Base-by-base conservation (phyloP, 116 monocot genomes). In the Zostera marina region DNA sequence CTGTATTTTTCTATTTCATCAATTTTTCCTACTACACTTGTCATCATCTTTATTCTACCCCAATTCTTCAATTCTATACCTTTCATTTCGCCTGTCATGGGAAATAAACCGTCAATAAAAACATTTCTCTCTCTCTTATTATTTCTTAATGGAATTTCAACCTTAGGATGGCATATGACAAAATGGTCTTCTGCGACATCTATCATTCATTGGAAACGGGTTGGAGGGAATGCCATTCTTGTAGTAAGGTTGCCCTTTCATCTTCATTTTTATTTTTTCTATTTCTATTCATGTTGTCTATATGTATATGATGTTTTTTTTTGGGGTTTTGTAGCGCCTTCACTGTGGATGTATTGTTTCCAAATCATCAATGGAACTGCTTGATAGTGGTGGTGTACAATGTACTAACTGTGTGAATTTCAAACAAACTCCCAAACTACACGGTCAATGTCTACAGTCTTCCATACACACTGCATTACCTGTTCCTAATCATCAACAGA, bases 141-240 rank as follows among this genome's bases (percentile, higher is more conserved):
- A 41, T 59, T 15, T 19, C 5, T 47, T 47, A 0, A 11, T 7
- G 17, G 26, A 13, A 41, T 26, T 32, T 32, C 4, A 32, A 32
- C 56, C 9, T 12, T 66, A 98, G 96, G 70, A 66, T 73, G 71
- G 85, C 87, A 70, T 98, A 83, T 63, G 90, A 98, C 43, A 73
- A 81, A 67, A 58, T 71, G 45, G 56, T 75, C 55, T 98, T 86
- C 54, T 98, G 98, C 65, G 90, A 90, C 40, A 61, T 73, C 49
- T 98, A 81, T 73, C 98, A 98, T 63, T 68, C 66, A 66, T 73
- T 77, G 25, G 98, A 90, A 68, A 83, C 86, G 63, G 98, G 98
- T 20, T 98, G 98, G 98, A 85, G 98, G 64, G 86, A 90, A 45
- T 98, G 98, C 68, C 41, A 44, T 64, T 81, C 66, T 17, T 98